Conservation (phyloP, 2,329 filamentous ascomycete species). For the Allantophomopsis lycopodina region DNA sequence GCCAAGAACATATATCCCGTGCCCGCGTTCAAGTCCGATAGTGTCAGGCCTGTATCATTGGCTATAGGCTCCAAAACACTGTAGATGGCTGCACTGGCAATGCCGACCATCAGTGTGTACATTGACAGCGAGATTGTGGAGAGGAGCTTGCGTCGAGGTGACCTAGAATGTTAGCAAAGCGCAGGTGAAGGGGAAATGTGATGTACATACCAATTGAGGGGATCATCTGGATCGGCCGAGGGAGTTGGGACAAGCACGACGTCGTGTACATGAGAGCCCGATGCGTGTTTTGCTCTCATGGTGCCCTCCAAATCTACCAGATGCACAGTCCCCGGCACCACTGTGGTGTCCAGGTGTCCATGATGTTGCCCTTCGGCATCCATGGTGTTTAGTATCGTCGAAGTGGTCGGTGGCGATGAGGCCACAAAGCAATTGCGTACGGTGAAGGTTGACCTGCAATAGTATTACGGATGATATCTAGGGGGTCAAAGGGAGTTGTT, state of each 20-base stretch:
- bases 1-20: constrained; percentile 31
- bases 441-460: too few species aligned
- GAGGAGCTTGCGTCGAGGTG: not conserved
- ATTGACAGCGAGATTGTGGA: not conserved
- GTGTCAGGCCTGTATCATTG: constrained; percentile 19
- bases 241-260: constrained; percentile 12
- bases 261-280: constrained; percentile 18
- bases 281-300: constrained; percentile 4
- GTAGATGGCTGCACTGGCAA: constrained; percentile 22
- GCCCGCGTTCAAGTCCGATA: constrained; percentile 21
- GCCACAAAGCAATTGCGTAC: too few species aligned
- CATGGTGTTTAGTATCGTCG: not conserved
- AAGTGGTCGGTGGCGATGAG: too few species aligned
- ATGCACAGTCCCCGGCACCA: constrained; percentile 10
- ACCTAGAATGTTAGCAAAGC: constrained; percentile 5
- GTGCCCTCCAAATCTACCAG: constrained; percentile 8
- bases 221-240: constrained; percentile 19
- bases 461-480: too few species aligned
- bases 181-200: constrained; percentile 2
- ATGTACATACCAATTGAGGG: constrained; percentile 26
- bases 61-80: constrained; percentile 23
- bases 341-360: constrained; percentile 1
- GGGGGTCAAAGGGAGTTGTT: too few species aligned
- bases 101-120: constrained; percentile 12
- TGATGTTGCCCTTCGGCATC: not conserved